Conservation (phyloP, 176 grass and related monocot genomes). For the Oryza longistaminata region DNA sequence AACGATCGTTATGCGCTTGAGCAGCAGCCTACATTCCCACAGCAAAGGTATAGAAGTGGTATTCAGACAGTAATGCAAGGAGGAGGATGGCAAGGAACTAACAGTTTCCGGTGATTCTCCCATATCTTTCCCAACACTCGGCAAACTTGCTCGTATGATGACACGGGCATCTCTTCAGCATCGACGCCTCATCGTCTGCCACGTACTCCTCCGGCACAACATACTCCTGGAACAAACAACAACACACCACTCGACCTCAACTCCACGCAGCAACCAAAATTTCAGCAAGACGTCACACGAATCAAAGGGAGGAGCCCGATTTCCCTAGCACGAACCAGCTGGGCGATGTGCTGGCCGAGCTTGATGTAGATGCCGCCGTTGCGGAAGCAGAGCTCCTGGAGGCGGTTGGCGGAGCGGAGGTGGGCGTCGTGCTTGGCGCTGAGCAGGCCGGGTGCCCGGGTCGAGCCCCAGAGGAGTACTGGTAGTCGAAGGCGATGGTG, state of each 20-base stretch:
- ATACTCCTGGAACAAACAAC: constrained; percentile 55
- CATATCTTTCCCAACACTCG: constrained; percentile 66
- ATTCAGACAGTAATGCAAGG: constrained; percentile 17
- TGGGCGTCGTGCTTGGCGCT: constrained; percentile 64
- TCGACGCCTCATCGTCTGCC: constrained; percentile 80
- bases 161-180: constrained; percentile 95
- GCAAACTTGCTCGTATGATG: constrained; percentile 68
- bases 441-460: constrained; percentile 53
- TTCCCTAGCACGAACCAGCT: constrained; percentile 50
- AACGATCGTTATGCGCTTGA: not conserved
- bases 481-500: constrained; percentile 73
- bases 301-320: not conserved
- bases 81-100: constrained; percentile 24
- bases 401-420: constrained; percentile 65
- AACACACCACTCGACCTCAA: constrained; percentile 14
- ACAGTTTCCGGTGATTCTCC: constrained; percentile 78
- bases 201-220: constrained; percentile 88
- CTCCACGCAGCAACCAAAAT: not conserved
- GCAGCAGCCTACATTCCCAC: not conserved
- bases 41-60: not conserved
- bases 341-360: constrained; percentile 90
- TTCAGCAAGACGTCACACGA: not conserved
- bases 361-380: constrained; percentile 98
- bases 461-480: constrained; percentile 75
- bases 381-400: constrained; percentile 94